Percentiles rank a stretch among this genome's conserved stretches.
Conservation (phyloP, 1,139 yeast genomes). For the Kodamaea anthophila region DNA sequence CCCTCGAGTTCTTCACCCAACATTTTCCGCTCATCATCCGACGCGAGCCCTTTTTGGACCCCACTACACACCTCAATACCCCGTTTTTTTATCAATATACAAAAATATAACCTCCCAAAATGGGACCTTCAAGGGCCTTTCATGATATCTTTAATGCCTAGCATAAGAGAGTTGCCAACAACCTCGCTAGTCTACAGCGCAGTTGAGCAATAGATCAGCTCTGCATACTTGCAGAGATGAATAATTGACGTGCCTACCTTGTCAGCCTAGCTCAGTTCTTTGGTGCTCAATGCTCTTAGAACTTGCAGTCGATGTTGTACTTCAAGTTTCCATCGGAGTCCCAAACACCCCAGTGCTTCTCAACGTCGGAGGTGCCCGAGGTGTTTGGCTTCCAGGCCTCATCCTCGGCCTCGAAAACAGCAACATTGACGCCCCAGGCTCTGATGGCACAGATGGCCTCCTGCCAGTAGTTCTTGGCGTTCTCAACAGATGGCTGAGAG, state of each 20-base stretch:
- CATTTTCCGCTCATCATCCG: no score
- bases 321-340: conserved; percentile 51
- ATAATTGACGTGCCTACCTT: no score
- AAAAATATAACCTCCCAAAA: neutral
- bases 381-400: conserved; percentile 94
- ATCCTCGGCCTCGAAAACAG: conserved; percentile 90
- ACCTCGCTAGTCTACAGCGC: no score
- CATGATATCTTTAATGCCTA: conserved; percentile 3
- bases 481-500: conserved; percentile 60
- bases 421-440: conserved; percentile 91
- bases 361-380: conserved; percentile 79
- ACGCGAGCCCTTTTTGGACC: no score
- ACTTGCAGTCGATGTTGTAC: conserved; percentile 55
- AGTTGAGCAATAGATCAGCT: no score
- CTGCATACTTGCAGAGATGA: no score
- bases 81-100: conserved; percentile 2
- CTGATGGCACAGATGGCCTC: conserved; percentile 87
- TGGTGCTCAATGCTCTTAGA: no score
- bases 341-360: conserved; percentile 91
- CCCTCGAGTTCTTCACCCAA: no score
- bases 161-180: no score
- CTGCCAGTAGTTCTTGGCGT: conserved; percentile 79
- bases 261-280: no score
- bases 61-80: neutral
- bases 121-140: conserved; percentile 1